Evolutionary conservation across 2,329 filamentous ascomycete species (phyloP), one percentile per base, ranked within the genome.

Genomic region (Curvularia lunata): DNA sequence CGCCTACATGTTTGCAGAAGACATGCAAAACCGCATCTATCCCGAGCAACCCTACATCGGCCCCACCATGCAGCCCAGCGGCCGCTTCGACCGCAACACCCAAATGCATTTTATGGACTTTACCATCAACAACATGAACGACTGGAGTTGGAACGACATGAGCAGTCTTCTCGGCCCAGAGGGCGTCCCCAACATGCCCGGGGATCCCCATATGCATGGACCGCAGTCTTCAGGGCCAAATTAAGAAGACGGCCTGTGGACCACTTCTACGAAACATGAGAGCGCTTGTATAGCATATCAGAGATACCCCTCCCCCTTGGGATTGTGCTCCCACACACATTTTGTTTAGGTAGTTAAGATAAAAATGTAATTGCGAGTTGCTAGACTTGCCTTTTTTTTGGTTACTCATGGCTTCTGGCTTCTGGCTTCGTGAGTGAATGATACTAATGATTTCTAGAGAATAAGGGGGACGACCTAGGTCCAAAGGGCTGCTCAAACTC

Each of bases 101-200:
- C 72, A 75, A 42, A 71, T 70, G 71, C 62, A 64, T 9, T 75
- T 76, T 48, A 75, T 75, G 73, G 72, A 76, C 48, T 76, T 75
- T 53, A 72, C 70, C 6, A 68, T 75, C 27, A 72, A 70, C 52
- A 73, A 73, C 25, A 73, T 76, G 8, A 65, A 74, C 9, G 72
- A 75, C 34, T 76, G 73, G 73, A 71, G 71, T 23, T 76, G 73
- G 73, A 69, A 61, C 10, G 72, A 76, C 52, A 45, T 76, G 43
- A 70, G 69, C 2, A 68, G 56, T 49, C 58, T 76, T 32, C 57
- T 75, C 8, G 67, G 68, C 3, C 53, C 62, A 5, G 66, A 71
- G 23, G 63, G 56, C 25, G 46, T 61, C 19, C 61, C 63, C 3
- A 61, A 56, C 43, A 51, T 58, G 46, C 50, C 41, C 41, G 55